Evolutionary conservation across 495 filamentous ascomycete genomes (phyloP).

Genomic region (Penicillium daleae): DNA sequence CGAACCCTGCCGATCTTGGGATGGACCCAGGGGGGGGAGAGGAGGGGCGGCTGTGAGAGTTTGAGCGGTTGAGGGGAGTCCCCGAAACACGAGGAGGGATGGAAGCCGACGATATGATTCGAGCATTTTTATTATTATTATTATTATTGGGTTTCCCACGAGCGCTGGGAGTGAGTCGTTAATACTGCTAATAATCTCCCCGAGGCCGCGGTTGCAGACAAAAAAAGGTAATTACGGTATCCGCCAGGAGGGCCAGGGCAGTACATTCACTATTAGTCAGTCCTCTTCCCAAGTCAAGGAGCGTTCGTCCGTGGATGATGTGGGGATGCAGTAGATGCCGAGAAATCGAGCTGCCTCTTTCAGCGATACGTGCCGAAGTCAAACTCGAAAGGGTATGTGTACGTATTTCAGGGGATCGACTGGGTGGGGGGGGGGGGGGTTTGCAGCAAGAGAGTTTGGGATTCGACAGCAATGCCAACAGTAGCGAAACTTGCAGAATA

Average conservation of each 20-base stretch:
- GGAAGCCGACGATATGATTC: constrained; percentile 32
- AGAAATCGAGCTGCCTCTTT: constrained; percentile 26
- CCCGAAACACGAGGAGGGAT: constrained; percentile 4
- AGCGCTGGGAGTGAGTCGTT: background rate
- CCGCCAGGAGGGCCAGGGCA: background rate
- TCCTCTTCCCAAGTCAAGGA: constrained; percentile 10
- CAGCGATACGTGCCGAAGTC: constrained; percentile 12
- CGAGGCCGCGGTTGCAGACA: constrained; percentile 14
- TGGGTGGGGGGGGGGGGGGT: background rate
- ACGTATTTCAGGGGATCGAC: background rate
- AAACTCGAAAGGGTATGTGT: constrained; percentile 2
- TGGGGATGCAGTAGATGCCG: constrained; percentile 15
- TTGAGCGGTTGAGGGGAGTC: too few relatives aligned
- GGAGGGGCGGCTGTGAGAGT: too few relatives aligned
- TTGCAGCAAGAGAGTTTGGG: background rate
- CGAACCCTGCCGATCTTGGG: constrained; percentile 36
- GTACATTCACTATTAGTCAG: too few relatives aligned
- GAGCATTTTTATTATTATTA: too few relatives aligned
- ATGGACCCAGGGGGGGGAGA: too few relatives aligned
- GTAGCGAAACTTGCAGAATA: background rate
- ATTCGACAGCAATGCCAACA: background rate
- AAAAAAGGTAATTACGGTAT: constrained; percentile 15
- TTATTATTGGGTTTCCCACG: too few relatives aligned
- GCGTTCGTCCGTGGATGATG: constrained; percentile 21
- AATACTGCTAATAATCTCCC: background rate